phyloP scores from a whole-genome alignment of 2,329 filamentous ascomycete species.

The Fusarium sulawesiense region DNA sequence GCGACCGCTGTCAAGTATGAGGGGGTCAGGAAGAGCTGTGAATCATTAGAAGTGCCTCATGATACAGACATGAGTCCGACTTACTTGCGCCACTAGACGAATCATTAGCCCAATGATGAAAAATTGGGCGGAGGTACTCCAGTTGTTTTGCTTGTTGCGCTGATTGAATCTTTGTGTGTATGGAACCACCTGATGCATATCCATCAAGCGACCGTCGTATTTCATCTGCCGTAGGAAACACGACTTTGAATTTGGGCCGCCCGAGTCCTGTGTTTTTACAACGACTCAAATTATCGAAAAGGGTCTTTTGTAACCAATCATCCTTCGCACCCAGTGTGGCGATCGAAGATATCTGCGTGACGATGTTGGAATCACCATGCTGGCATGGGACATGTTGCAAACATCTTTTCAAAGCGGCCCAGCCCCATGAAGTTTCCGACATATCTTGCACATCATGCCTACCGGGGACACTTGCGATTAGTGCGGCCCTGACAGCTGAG shows the following conservation, averaged over 20 bases:
- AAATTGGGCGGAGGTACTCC: constrained; percentile 73
- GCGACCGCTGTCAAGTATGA: constrained; percentile 65
- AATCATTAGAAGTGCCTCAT: not conserved
- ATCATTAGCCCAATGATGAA: constrained; percentile 82
- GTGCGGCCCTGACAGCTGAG: constrained; percentile 71
- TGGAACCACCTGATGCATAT: constrained; percentile 80
- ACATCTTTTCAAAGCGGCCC: constrained; percentile 73
- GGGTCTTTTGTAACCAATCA: constrained; percentile 75
- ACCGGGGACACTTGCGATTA: constrained; percentile 84
- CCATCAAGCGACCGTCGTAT: constrained; percentile 82
- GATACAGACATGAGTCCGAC: constrained; percentile 1
- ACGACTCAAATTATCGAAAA: constrained; percentile 64
- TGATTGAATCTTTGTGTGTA: constrained; percentile 83
- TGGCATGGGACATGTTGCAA: constrained; percentile 65
- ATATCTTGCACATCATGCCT: constrained; percentile 64
- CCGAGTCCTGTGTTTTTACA: constrained; percentile 42
- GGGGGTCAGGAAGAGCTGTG: constrained; percentile 45
- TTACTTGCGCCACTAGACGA: constrained; percentile 51
- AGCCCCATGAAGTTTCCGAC: constrained; percentile 77
- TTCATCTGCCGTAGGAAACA: constrained; percentile 85
- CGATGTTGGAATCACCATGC: constrained; percentile 59
- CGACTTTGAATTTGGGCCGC: constrained; percentile 70
- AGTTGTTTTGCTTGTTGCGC: constrained; percentile 79
- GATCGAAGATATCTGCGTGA: constrained; percentile 81
- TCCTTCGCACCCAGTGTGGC: constrained; percentile 79